Conservation (phyloP, 2,329 filamentous ascomycete species). For the Pseudocercospora pini-densiflorae region DNA sequence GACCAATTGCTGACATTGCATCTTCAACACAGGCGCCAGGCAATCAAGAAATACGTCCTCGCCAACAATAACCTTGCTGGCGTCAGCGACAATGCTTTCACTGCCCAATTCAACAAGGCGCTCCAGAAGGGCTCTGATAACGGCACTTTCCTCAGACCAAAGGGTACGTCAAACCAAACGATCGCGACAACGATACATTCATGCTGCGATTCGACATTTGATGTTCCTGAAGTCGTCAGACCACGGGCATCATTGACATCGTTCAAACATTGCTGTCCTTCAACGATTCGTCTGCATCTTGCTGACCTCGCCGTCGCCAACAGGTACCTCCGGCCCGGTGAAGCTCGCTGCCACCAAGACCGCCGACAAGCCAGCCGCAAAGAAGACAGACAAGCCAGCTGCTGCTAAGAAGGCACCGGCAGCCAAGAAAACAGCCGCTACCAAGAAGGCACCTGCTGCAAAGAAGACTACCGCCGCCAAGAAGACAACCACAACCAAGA, state of each 20-base stretch:
- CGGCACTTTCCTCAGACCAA: conserved; percentile 85
- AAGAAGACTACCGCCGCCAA: conserved; percentile 60
- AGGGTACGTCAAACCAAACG: conserved; percentile 66
- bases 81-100: conserved; percentile 63
- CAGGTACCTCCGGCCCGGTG: conserved; percentile 83
- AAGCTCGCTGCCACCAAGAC: conserved; percentile 66
- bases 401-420: conserved; percentile 43
- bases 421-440: conserved; percentile 56
- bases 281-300: conserved; percentile 10
- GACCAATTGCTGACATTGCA: conserved; percentile 33
- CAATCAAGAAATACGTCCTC: conserved; percentile 75
- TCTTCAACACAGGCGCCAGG: conserved; percentile 62
- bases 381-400: conserved; percentile 46
- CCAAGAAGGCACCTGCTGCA: conserved; percentile 46
- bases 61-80: conserved; percentile 68
- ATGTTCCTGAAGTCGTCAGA: conserved; percentile 17
- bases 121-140: conserved; percentile 82
- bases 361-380: conserved; percentile 46
- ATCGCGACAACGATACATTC: conserved; percentile 26
- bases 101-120: conserved; percentile 83
- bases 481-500: conserved; percentile 50
- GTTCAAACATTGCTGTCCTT: conserved; percentile 11
- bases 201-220: conserved; percentile 15
- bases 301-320: conserved; percentile 33
- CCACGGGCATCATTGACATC: conserved; percentile 10